Evolutionary conservation across 2,329 filamentous ascomycete species (phyloP), one percentile per base, ranked within the genome.

Genomic region (Xylariaceae sp.): DNA sequence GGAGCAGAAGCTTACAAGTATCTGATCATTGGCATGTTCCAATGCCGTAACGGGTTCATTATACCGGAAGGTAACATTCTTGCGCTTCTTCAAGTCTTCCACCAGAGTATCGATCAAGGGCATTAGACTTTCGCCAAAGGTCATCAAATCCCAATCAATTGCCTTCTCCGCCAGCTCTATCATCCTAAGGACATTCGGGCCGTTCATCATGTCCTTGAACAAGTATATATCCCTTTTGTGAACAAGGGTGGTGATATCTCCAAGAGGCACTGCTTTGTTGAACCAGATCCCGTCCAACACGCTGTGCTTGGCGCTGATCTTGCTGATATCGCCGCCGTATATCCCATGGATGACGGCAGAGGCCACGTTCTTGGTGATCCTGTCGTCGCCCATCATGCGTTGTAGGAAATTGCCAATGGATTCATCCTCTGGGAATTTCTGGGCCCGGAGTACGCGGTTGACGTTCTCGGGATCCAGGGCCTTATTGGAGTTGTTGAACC

Each of bases 341-440:
- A 97, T 89, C 34, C 93, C 93, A 65, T 97, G 93, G 42, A 89
- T 59, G 60, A 82, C 69, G 41, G 84, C 89, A 5, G 89, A 95
- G 6, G 82, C 67, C 16, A 95, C 43, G 57, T 94, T 91, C 55
- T 93, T 75, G 12, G 81, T 80, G 6, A 86, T 53, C 25, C 71
- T 64, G 19, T 73, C 69, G 35, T 75, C 73, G 4, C 66, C 66
- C 14, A 83, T 63, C 6, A 80, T 66, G 22, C 80, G 70, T 2
- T 68, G 65, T 6, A 89, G 62, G 60, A 85, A 92, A 1, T 77
- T 74, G 22, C 78, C 83, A n/a, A 93, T 69, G 2, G 86, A 88
- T 63, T 90, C 82, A 59, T 93, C 88, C 17, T 68, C 55, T 1
- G 39, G 39, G n/a, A n/a, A n/a, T n/a, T n/a, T n/a, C 3, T 35